Evolutionary conservation across 2,329 filamentous ascomycete genomes (phyloP).

Genomic region (Diaporthe humulicola): DNA sequence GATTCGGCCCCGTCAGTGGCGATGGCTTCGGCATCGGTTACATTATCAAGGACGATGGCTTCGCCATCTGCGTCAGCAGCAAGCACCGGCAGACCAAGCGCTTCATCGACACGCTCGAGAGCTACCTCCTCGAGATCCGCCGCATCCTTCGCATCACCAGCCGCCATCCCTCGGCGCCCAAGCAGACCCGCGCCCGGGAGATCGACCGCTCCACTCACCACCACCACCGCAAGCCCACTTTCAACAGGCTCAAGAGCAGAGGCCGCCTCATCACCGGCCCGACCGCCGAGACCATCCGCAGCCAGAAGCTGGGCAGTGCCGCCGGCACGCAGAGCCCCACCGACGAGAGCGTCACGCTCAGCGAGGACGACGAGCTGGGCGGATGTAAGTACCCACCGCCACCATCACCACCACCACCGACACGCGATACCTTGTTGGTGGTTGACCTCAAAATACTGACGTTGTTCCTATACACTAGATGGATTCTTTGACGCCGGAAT

Average conservation of each 20-base stretch:
- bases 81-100: slow-evolving; percentile 95
- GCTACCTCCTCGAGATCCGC: slow-evolving; percentile 90
- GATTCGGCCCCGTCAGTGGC: slow-evolving; percentile 93
- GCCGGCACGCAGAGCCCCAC: slow-evolving; percentile 68
- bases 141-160: slow-evolving; percentile 82
- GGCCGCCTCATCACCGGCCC: slow-evolving; percentile 77
- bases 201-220: slow-evolving; percentile 55
- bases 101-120: slow-evolving; percentile 90
- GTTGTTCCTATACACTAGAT: slow-evolving; percentile 68
- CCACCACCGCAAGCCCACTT: slow-evolving; percentile 46
- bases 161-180: slow-evolving; percentile 56
- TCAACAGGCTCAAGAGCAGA: slow-evolving; percentile 74
- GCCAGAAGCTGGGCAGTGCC: slow-evolving; percentile 48
- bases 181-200: slow-evolving; percentile 67
- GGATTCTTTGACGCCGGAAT: slow-evolving; percentile 98
- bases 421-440: background rate
- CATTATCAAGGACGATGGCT: slow-evolving; percentile 95
- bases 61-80: slow-evolving; percentile 91
- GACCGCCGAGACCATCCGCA: slow-evolving; percentile 58
- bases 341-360: slow-evolving; percentile 78
- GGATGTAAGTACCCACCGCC: slow-evolving; percentile 79
- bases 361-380: slow-evolving; percentile 90
- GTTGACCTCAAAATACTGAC: slow-evolving; percentile 12
- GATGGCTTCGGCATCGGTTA: slow-evolving; percentile 98
- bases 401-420: slow-evolving; percentile 16